These are phyloP conservation scores for Alliaria petiolata DNA, from an alignment of 345 rosid species.

Conservation along the genomic window DNA sequence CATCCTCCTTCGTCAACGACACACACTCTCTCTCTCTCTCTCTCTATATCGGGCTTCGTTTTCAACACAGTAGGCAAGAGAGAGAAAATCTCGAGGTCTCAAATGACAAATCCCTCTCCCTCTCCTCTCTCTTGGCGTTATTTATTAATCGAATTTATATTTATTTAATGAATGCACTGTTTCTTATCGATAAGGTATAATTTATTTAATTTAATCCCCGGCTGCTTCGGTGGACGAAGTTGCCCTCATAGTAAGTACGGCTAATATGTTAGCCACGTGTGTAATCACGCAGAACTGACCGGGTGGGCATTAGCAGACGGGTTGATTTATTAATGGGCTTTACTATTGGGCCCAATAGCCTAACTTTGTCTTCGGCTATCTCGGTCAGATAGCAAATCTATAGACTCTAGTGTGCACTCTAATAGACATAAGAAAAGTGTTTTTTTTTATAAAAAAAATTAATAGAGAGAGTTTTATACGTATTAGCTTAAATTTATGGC, in stretches of 20 bases:
- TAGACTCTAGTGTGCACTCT: background rate
- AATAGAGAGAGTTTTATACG: constrained; percentile 18
- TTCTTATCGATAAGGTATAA: background rate
- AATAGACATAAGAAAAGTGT: background rate
- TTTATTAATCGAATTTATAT: constrained; percentile 15
- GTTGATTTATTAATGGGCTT: constrained; percentile 5
- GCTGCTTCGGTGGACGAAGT: background rate
- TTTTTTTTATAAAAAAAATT: constrained; percentile 45
- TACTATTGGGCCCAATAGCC: background rate
- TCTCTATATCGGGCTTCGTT: constrained; percentile 10
- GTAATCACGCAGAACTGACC: background rate
- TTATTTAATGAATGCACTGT: background rate
- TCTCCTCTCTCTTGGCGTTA: constrained; percentile 5
- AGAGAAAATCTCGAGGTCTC: constrained; percentile 6
- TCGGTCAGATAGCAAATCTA: background rate
- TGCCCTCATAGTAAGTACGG: constrained; percentile 4
- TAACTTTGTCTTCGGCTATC: background rate
- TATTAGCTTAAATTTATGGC: background rate
- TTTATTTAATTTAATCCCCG: background rate
- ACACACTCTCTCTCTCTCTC: constrained; percentile 18
- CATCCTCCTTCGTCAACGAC: constrained; percentile 37
- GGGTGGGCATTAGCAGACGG: background rate
- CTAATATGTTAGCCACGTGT: constrained; percentile 24
- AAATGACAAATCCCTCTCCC: background rate
- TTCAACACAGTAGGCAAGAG: constrained; percentile 6